Conservation (phyloP, 345 rosid species). For the Turnera subulata region DNA sequence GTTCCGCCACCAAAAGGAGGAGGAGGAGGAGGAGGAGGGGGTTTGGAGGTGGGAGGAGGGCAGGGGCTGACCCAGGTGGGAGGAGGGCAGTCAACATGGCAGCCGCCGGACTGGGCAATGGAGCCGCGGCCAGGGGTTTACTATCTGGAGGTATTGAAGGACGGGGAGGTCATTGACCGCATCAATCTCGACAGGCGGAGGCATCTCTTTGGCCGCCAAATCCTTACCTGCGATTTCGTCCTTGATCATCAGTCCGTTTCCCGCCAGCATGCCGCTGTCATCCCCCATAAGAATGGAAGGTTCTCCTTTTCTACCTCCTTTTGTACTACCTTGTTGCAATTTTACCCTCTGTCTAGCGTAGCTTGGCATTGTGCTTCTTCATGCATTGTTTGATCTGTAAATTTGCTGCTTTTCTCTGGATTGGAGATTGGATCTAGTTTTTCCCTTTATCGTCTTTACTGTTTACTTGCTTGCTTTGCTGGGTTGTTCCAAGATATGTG, state of each 20-base stretch:
- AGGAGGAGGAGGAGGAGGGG: conserved; percentile 33
- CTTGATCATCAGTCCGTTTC: conserved; percentile 85
- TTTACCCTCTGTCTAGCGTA: neutral
- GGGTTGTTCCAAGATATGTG: too few species aligned
- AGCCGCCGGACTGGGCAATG: conserved; percentile 91
- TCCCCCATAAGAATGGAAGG: conserved; percentile 83
- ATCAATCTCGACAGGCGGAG: conserved; percentile 69
- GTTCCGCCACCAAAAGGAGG: conserved; percentile 29
- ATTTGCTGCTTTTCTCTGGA: too few species aligned
- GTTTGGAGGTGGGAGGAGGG: conserved; percentile 40
- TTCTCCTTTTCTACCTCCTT: conserved; percentile 11
- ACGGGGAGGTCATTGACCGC: conserved; percentile 73
- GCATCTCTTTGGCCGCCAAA: conserved; percentile 87
- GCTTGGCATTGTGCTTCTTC: neutral
- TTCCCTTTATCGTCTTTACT: too few species aligned
- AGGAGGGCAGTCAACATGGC: conserved; percentile 84
- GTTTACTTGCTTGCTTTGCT: too few species aligned
- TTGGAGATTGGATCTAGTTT: too few species aligned
- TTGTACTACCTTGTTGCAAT: neutral
- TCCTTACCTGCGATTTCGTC: conserved; percentile 78
- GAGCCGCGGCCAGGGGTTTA: conserved; percentile 88
- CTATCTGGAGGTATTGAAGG: conserved; percentile 84
- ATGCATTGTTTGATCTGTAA: neutral
- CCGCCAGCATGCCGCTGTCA: conserved; percentile 88
- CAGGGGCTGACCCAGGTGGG: conserved; percentile 59